Base-by-base conservation (phyloP, 352 stramenopile genomes). In the Lagenidium sp. region DNA sequence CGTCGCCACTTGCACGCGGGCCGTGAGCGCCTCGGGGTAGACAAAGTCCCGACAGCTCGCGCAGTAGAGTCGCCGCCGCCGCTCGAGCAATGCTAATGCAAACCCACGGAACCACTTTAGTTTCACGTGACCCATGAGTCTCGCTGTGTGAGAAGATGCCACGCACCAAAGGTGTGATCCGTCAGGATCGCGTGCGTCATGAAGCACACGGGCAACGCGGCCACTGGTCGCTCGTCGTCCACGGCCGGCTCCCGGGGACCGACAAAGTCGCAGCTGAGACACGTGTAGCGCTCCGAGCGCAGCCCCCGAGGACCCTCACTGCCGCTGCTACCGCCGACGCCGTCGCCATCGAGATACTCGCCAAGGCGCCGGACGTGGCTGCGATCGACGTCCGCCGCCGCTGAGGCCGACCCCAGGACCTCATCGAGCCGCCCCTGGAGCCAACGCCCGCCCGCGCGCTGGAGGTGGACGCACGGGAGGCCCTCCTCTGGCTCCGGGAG, bases 161-260 rank as follows among this genome's bases (percentile, higher is more conserved):
- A 55, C 45, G 6, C 48, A 85, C 72, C 72, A n/a, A 82, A 63
- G 19, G 46, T 48, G 38, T 88, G 76, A 37, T 77, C 69, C n/a
- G 65, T 38, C 4, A 78, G 44, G 21, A 88, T 78, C 30, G 72
- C 49, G 25, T 88, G 76, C 8, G 55, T 65, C 69, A 84, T 79
- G 50, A 86, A 86, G 58, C 64, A n/a, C n/a, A n/a, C n/a, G n/a
- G 15, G 15, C 29, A 34, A 15, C 10, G 29, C 15, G 10, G 29
- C 29, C n/a, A n/a, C n/a, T n/a, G n/a, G n/a, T n/a, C n/a, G n/a
- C n/a, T n/a, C n/a, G 32, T 42, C 57, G 25, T 52, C 44, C 10
- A 41, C 47, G 7, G 48, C 25, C 36, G n/a, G n/a, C n/a, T 85
- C 69, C 21, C 69, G 59, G 19, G 44, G 12, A 20, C 71, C 69